phyloP scores from a whole-genome alignment of 2,329 filamentous ascomycete genomes.

The Pleurostoma richardsiae region DNA sequence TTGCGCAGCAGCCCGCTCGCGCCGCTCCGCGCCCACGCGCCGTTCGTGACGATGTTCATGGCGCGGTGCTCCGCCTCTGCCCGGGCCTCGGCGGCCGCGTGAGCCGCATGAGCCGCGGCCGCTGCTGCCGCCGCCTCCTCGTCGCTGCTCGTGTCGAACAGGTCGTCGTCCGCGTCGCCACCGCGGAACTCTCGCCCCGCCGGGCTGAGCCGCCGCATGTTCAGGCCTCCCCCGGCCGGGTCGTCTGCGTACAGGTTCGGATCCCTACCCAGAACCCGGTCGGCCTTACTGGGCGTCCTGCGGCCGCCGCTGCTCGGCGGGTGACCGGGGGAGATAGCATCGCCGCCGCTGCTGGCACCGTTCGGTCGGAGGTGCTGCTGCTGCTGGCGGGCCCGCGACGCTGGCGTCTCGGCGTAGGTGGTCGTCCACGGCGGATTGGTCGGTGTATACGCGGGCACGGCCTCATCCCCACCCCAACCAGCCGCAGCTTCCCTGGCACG shows the following conservation, averaged over 20 bases:
- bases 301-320: slow-evolving; percentile 18
- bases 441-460: slow-evolving; percentile 9
- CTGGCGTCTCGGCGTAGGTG: slow-evolving; percentile 11
- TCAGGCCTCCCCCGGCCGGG: slow-evolving; percentile 26
- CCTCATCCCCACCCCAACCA: slow-evolving; percentile 54
- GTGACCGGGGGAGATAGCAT: no score
- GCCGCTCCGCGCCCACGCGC: slow-evolving; percentile 31
- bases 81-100: slow-evolving; percentile 26
- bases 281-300: slow-evolving; percentile 48
- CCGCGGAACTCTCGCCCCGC: slow-evolving; percentile 31
- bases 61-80: slow-evolving; percentile 38
- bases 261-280: slow-evolving; percentile 52
- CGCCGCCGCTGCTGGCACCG: slow-evolving; percentile 1
- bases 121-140: slow-evolving; percentile 15
- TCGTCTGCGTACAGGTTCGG: slow-evolving; percentile 50
- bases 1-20: slow-evolving; percentile 37
- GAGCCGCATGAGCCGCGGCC: slow-evolving; percentile 33
- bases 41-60: slow-evolving; percentile 36
- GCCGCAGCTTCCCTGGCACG: slow-evolving; percentile 58
- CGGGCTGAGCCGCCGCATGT: slow-evolving; percentile 41
- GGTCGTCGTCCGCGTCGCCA: slow-evolving; percentile 21
- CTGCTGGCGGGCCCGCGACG: slow-evolving; percentile 18
- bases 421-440: slow-evolving; percentile 15
- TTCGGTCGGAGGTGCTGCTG: slow-evolving; percentile 19
- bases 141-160: slow-evolving; percentile 17